phyloP scores from a whole-genome alignment of 495 filamentous ascomycete species.

The Aspergillus steynii region DNA sequence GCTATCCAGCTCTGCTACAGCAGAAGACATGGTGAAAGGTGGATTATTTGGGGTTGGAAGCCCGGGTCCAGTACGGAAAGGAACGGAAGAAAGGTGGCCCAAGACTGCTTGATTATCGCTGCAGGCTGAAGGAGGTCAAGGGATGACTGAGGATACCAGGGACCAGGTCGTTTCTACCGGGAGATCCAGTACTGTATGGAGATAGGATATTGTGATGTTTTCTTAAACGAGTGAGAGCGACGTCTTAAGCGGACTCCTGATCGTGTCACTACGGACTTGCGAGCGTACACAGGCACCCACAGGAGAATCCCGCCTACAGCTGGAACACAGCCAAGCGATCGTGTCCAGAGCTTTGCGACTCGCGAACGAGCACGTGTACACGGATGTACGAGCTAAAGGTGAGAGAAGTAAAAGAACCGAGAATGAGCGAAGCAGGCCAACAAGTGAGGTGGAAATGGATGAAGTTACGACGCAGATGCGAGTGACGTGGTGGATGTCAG shows the following conservation, averaged over 20 bases:
- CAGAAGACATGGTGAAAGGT: slow-evolving; percentile 63
- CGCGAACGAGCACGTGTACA: slow-evolving; percentile 40
- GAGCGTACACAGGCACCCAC: slow-evolving; percentile 36
- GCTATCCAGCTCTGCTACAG: slow-evolving; percentile 86
- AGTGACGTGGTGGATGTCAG: slow-evolving; percentile 1
- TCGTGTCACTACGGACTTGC: slow-evolving; percentile 48
- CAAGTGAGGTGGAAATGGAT: slow-evolving; percentile 23
- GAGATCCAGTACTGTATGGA: slow-evolving; percentile 22
- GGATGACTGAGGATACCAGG: slow-evolving; percentile 16
- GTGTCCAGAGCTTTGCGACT: slow-evolving; percentile 32
- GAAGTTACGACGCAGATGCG: slow-evolving; percentile 15
- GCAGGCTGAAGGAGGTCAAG: slow-evolving; percentile 16
- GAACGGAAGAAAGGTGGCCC: slow-evolving; percentile 14
- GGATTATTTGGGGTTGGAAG: slow-evolving; percentile 6
- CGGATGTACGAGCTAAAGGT: slow-evolving; percentile 34
- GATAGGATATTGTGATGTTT: slow-evolving; percentile 19
- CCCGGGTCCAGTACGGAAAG: slow-evolving; percentile 17
- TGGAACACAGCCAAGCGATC: slow-evolving; percentile 47
- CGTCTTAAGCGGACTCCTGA: slow-evolving; percentile 31
- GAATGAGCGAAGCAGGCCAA: slow-evolving; percentile 21
- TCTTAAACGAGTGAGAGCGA: slow-evolving; percentile 9
- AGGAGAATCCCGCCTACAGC: slow-evolving; percentile 45
- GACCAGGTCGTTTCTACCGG: slow-evolving; percentile 28
- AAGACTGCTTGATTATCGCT: slow-evolving; percentile 16
- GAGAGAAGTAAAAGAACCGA: slow-evolving; percentile 30